Percentiles rank a stretch among this genome's conserved stretches.
phyloP scores from a whole-genome alignment of 108 stramenopile species.

The Nannochloropsis oceanica region DNA sequence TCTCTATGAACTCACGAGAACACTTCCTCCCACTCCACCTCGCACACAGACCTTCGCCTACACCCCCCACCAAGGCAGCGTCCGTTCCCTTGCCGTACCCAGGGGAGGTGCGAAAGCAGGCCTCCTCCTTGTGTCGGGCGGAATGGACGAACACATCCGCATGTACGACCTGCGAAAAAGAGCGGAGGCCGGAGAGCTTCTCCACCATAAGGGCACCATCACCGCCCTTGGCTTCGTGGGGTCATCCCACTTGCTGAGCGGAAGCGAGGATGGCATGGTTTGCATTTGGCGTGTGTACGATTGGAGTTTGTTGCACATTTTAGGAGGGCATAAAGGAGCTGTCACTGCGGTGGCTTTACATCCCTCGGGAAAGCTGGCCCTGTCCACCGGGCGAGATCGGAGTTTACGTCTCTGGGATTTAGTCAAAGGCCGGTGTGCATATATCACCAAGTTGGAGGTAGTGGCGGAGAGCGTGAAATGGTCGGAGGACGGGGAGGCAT shows the following conservation, averaged over 20 bases:
- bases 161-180: conserved; percentile 21
- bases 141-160: conserved; percentile 20
- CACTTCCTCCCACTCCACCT: background rate
- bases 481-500: conserved; percentile 12
- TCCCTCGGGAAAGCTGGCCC: conserved; percentile 32
- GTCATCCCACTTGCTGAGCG: conserved; percentile 31
- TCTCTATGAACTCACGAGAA: no score
- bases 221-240: conserved; percentile 35
- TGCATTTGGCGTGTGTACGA: conserved; percentile 37
- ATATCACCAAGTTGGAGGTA: conserved; percentile 22
- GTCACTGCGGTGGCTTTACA: conserved; percentile 21
- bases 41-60: background rate
- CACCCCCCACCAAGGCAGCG: background rate
- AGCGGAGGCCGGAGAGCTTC: conserved; percentile 25
- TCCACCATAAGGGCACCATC: conserved; percentile 28
- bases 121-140: conserved; percentile 21
- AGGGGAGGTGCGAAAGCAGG: conserved; percentile 8
- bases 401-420: conserved; percentile 40
- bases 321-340: conserved; percentile 35
- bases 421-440: conserved; percentile 23
- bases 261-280: conserved; percentile 30
- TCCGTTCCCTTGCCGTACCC: background rate
- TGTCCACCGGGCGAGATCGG: conserved; percentile 13
- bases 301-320: conserved; percentile 34
- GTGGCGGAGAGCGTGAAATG: conserved; percentile 17